Evolutionary conservation across 306 rosid genomes (phyloP).

Genomic region (Acmispon strigosus): DNA sequence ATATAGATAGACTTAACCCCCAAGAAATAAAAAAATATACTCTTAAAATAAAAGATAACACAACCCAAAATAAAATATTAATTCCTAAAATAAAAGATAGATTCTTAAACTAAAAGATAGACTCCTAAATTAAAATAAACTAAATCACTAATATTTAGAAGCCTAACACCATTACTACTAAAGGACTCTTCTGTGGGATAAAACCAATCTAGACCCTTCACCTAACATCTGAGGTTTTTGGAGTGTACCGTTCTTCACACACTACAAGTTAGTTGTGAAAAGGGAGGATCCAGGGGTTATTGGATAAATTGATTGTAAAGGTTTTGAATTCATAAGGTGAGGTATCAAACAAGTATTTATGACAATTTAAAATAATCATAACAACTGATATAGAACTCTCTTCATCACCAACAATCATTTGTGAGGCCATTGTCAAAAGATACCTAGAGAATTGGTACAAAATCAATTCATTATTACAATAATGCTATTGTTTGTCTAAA

Average conservation of each 20-base stretch:
- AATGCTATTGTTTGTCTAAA: neutral
- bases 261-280: neutral
- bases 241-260: neutral
- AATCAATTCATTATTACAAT: neutral
- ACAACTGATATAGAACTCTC: neutral
- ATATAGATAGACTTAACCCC: no score
- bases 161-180: neutral
- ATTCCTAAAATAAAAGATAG: no score
- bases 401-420: neutral
- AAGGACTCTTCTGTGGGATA: neutral
- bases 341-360: neutral
- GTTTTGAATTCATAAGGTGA: neutral
- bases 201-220: neutral
- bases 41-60: no score
- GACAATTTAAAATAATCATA: neutral
- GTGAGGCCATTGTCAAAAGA: neutral
- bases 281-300: neutral
- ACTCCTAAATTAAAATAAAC: no score
- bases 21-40: no score
- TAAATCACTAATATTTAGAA: no score
- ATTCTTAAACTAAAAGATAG: no score
- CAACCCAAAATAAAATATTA: no score
- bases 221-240: neutral
- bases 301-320: neutral
- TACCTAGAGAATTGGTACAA: neutral